A percentile compares a stretch with the other conserved stretches of the same genome.
Conservation (phyloP, 306 rosid species). For the Hippophae gyantsensis region DNA sequence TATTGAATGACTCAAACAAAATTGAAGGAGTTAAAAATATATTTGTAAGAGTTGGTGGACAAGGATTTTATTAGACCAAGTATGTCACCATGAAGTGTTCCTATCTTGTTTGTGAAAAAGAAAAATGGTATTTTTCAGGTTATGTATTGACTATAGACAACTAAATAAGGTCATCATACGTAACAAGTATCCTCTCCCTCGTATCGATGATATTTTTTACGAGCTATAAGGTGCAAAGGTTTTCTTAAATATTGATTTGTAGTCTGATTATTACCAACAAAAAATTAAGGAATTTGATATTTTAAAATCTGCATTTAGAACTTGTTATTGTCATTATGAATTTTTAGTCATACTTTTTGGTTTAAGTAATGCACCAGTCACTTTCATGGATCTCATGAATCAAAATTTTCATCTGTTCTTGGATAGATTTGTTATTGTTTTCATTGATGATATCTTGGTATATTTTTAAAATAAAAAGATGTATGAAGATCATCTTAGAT, state of each 20-base stretch:
- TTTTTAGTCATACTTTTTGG: background rate
- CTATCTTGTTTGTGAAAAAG: too few species aligned
- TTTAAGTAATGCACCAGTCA: background rate
- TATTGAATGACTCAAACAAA: too few species aligned
- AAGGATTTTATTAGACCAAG: too few species aligned
- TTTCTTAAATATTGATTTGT: too few species aligned
- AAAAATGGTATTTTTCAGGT: too few species aligned
- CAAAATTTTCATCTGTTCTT: background rate
- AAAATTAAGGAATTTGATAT: background rate
- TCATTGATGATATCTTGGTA: background rate
- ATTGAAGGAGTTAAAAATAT: too few species aligned
- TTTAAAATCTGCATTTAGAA: background rate
- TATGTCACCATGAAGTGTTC: too few species aligned
- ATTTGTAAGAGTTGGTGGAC: too few species aligned
- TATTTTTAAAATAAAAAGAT: background rate
- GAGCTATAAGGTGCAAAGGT: too few species aligned
- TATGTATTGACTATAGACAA: too few species aligned
- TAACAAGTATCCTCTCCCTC: background rate
- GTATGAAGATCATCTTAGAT: background rate
- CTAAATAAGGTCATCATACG: background rate
- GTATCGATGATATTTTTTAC: background rate
- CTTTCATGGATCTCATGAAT: background rate
- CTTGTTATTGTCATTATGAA: background rate
- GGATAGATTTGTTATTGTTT: background rate
- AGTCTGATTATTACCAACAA: too few species aligned